These are phyloP conservation scores for Entonaema liquescens DNA, from an alignment of 495 filamentous ascomycete genomes.

Conservation along the genomic window DNA sequence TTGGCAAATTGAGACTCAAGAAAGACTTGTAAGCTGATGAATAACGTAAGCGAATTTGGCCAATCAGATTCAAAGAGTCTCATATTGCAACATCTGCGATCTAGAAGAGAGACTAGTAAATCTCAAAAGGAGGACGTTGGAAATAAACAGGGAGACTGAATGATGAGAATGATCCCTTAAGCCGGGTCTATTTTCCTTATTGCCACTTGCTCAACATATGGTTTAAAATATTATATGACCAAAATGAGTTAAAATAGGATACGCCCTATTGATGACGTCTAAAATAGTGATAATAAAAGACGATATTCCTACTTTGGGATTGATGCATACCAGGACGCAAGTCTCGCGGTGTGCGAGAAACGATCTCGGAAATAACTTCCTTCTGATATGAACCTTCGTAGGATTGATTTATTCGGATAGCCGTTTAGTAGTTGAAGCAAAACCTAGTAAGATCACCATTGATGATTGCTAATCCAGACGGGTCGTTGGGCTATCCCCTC, in stretches of 20 bases:
- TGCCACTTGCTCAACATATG: neutral
- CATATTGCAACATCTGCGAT: neutral
- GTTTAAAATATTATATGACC: no score
- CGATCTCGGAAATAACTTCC: no score
- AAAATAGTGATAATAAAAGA: neutral
- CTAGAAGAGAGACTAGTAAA: neutral
- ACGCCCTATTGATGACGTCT: neutral
- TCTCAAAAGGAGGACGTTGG: neutral
- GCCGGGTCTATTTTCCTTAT: neutral
- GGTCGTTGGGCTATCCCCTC: neutral
- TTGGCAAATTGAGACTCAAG: neutral
- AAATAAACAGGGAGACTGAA: neutral
- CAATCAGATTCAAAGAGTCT: neutral
- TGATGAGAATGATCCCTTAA: neutral
- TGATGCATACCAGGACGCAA: no score
- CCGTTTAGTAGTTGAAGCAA: neutral
- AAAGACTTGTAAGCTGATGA: neutral
- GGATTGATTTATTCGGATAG: neutral
- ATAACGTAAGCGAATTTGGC: neutral
- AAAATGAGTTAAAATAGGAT: no score
- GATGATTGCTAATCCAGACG: neutral
- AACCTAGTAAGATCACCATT: neutral
- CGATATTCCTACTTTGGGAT: no score
- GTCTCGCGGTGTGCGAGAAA: no score
- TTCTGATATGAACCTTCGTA: neutral